Base-by-base conservation (phyloP, 2,329 filamentous ascomycete genomes). In the Alternaria gaisen region DNA sequence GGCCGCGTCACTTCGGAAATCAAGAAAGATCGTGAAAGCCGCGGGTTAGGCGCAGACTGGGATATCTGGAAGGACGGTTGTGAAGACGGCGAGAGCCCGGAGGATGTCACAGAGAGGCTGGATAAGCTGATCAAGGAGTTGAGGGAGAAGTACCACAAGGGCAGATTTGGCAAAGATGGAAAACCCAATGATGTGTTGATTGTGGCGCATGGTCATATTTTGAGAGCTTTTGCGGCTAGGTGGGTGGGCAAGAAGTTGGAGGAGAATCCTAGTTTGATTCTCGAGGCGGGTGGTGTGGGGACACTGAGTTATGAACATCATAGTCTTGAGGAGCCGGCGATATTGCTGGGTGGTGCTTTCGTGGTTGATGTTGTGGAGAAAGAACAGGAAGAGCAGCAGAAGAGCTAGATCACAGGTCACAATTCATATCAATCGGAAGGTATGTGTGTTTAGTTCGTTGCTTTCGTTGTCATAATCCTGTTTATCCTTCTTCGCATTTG, bases 21-120 rank as follows among this genome's bases (percentile, higher is more conserved):
- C 52, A 77, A 79, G 14, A 71, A 77, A 28, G 65, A 77, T 61
- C 80, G 87, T 59, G 76, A 80, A 63, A 66, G 80, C 56, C 76
- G 79, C 9, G 85, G 85, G 81, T 67, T 85, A 86, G 52, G 83
- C 80, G 61, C 81, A 85, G 70, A 81, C 36, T 96, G 92, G 92
- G 91, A 95, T 79, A 96, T 96, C 63, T 96, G 92, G 92, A 85
- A 84, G 28, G 91, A 96, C 72, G 93, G 92, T 0, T 96, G 93
- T 77, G 90, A 90, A 0, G 91, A 90, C 3, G 93, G 92, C 77
- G 92, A 96, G 88, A 91, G 80, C 44, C 91, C 94, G 0, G 82
- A 87, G 41, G 87, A 97, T 41, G 86, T 97, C 18, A 90, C 89
- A 0, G 78, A 82, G 32, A 86, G 94, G 1, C 81, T 97, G 0